Evolutionary conservation across 805 yeast genomes (phyloP).

Genomic region (Kazachstania bromeliacearum): DNA sequence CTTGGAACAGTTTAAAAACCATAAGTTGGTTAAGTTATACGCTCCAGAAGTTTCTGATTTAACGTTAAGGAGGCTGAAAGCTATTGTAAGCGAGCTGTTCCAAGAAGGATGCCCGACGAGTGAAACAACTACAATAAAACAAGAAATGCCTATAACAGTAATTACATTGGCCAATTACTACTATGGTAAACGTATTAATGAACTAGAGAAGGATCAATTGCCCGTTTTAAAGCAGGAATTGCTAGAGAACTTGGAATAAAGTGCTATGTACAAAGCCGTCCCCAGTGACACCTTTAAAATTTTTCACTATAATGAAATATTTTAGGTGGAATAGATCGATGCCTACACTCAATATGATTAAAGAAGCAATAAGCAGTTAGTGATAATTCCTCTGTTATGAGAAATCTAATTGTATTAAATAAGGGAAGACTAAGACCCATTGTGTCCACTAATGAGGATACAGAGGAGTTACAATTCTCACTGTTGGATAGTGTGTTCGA

Average conservation of each 20-base stretch:
- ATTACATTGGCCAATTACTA: constrained; percentile 23
- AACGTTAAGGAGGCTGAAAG: constrained; percentile 17
- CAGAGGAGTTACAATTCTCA: constrained; percentile 10
- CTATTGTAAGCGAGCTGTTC: constrained; percentile 17
- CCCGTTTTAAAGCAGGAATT: constrained; percentile 15
- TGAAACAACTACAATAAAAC: too few relatives aligned
- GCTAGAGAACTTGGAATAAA: not conserved
- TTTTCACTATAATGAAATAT: too few relatives aligned
- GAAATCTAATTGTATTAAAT: constrained; percentile 27
- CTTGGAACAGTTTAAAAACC: constrained; percentile 14
- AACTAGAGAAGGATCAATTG: constrained; percentile 14
- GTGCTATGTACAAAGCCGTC: too few relatives aligned
- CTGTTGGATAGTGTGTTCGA: constrained; percentile 44
- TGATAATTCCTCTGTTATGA: too few relatives aligned
- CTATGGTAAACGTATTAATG: constrained; percentile 17
- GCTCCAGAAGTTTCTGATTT: constrained; percentile 17
- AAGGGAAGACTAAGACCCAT: constrained; percentile 24
- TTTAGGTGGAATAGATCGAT: too few relatives aligned
- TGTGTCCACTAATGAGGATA: constrained; percentile 9
- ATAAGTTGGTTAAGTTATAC: constrained; percentile 18
- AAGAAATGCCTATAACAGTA: constrained; percentile 14
- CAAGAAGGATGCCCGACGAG: not conserved
- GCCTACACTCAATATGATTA: too few relatives aligned
- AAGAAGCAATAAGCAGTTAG: too few relatives aligned
- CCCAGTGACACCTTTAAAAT: too few relatives aligned